phyloP scores from a whole-genome alignment of 192 early-diverging fungal genomes.

The Coemansia sp. region DNA sequence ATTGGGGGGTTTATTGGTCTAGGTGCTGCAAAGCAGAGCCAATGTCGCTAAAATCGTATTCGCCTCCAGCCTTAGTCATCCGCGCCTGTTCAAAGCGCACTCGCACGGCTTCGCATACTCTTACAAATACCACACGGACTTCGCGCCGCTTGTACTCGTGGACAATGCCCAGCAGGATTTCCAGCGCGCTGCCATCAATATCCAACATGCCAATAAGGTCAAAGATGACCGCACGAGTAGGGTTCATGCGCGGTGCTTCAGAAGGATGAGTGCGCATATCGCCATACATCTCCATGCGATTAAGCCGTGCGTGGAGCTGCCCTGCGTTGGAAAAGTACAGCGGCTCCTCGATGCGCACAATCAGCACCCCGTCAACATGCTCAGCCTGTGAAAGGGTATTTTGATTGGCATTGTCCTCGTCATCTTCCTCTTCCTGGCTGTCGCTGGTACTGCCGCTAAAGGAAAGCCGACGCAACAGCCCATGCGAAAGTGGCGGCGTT shows the following conservation, averaged over 20 bases:
- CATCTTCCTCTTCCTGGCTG: conserved; percentile 13
- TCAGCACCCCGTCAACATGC: conserved; percentile 77
- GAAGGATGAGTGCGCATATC: conserved; percentile 94
- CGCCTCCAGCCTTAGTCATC: conserved; percentile 60
- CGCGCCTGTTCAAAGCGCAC: conserved; percentile 72
- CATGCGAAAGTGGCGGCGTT: background rate
- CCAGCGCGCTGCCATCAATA: conserved; percentile 90
- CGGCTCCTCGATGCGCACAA: conserved; percentile 89
- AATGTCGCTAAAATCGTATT: conserved; percentile 70
- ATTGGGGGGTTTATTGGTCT: conserved; percentile 23
- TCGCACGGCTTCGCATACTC: conserved; percentile 70
- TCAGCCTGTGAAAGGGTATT: conserved; percentile 55
- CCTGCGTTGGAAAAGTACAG: conserved; percentile 98
- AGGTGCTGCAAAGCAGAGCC: conserved; percentile 60
- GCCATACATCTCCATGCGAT: conserved; percentile 90
- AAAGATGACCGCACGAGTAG: conserved; percentile 80
- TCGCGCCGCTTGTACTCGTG: conserved; percentile 75
- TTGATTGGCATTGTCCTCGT: background rate
- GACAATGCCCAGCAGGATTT: conserved; percentile 88
- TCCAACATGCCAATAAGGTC: conserved; percentile 85
- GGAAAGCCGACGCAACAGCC: conserved; percentile 9
- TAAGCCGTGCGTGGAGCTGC: conserved; percentile 90
- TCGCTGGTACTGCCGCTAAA: conserved; percentile 16
- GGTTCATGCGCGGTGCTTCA: conserved; percentile 76
- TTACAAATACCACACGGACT: conserved; percentile 91